Conservation (phyloP, 2,329 filamentous ascomycete genomes). For the Lasiodiplodia hormozganensis region DNA sequence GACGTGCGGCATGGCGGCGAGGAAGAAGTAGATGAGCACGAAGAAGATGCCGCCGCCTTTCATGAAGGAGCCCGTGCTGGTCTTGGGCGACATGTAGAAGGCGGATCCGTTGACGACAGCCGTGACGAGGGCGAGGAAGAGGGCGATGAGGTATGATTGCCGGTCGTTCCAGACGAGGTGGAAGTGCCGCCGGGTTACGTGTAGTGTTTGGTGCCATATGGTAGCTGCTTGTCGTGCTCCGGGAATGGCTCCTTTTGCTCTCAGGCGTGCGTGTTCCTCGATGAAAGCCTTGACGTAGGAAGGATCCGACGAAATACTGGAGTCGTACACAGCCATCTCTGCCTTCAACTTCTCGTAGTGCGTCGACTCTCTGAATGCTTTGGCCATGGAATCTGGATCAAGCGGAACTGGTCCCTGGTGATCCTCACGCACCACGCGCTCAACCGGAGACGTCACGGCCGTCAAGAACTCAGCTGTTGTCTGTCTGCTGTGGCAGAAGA, state of each 20-base stretch:
- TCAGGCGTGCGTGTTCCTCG: slow-evolving; percentile 45
- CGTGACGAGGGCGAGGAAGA: slow-evolving; percentile 60
- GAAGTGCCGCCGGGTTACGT: slow-evolving; percentile 47
- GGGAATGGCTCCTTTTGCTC: slow-evolving; percentile 48
- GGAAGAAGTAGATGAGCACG: slow-evolving; percentile 67
- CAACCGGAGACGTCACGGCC: slow-evolving; percentile 69
- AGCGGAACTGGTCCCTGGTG: slow-evolving; percentile 64
- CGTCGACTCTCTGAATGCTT: slow-evolving; percentile 44
- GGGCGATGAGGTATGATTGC: slow-evolving; percentile 33
- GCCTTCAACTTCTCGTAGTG: slow-evolving; percentile 40
- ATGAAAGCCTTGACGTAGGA: slow-evolving; percentile 47
- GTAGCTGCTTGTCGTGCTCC: slow-evolving; percentile 25
- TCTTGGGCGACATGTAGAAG: slow-evolving; percentile 63
- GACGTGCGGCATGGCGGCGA: slow-evolving; percentile 66
- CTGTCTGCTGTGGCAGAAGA: slow-evolving; percentile 69
- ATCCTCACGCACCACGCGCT: slow-evolving; percentile 62
- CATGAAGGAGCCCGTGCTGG: slow-evolving; percentile 62
- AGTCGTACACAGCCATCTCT: slow-evolving; percentile 39
- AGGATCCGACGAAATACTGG: neutral
- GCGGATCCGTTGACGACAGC: slow-evolving; percentile 52
- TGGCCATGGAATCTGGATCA: slow-evolving; percentile 62
- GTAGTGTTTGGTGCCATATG: slow-evolving; percentile 45
- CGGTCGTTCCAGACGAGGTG: neutral
- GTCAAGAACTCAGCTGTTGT: slow-evolving; percentile 77
- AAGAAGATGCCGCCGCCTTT: slow-evolving; percentile 68